These are phyloP conservation scores for Elaeis oleifera DNA, from an alignment of 202 grass and related monocot genomes.

Conservation along the genomic window DNA sequence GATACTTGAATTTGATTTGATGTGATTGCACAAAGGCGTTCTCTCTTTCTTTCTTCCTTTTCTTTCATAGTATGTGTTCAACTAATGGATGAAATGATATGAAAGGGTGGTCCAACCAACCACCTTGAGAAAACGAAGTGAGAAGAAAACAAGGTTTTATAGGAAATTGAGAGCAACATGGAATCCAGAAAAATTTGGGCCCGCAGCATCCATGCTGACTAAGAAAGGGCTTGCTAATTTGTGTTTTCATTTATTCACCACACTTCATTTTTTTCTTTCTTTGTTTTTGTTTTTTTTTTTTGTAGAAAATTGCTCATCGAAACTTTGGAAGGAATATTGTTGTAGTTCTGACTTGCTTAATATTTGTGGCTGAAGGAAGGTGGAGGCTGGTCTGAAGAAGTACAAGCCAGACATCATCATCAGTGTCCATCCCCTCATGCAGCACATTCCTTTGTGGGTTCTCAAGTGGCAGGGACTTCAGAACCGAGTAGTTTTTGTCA, in stretches of 20 bases:
- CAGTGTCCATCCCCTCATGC: constrained; percentile 14
- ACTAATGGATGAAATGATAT: no score
- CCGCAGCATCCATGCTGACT: no score
- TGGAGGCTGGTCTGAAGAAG: constrained; percentile 14
- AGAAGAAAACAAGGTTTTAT: no score
- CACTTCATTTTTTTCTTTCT: not conserved
- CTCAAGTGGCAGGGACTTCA: constrained; percentile 13
- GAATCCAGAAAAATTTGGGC: no score
- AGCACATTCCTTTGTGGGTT: constrained; percentile 8
- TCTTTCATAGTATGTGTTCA: no score
- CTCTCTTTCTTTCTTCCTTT: not conserved
- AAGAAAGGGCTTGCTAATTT: no score
- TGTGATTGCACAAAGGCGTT: not conserved
- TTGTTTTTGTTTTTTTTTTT: no score
- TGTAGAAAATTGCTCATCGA: not conserved
- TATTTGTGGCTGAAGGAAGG: constrained; percentile 23
- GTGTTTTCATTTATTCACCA: constrained; percentile 2
- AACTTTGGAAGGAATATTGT: no score
- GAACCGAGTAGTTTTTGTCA: constrained; percentile 5
- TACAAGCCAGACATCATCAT: constrained; percentile 15
- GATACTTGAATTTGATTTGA: not conserved
- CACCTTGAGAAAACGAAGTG: no score
- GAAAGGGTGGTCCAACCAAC: no score
- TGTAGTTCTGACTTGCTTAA: constrained; percentile 9
- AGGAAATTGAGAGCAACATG: no score